A percentile compares a stretch with the other conserved stretches of the same genome.
Conservation (phyloP, 1,284 basidiomycete genomes). For the Leccinum pachyderme region DNA sequence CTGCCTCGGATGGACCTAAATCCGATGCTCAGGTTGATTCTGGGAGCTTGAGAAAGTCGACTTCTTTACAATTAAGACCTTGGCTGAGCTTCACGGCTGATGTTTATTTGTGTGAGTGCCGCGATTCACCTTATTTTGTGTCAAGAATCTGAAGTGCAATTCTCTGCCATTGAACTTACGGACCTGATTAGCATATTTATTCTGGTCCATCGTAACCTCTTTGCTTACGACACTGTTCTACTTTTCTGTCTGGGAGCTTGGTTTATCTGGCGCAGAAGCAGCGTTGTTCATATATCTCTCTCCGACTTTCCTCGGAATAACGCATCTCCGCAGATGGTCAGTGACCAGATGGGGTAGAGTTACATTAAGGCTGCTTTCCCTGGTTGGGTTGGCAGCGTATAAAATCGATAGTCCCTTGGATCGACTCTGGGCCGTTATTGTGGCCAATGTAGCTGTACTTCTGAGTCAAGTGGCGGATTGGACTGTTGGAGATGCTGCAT, state of each 20-base stretch:
- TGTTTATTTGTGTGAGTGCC: conserved; percentile 52
- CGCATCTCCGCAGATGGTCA: conserved; percentile 44
- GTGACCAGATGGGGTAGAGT: conserved; percentile 48
- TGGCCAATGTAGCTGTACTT: conserved; percentile 52
- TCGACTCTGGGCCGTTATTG: conserved; percentile 57
- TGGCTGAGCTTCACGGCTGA: conserved; percentile 47
- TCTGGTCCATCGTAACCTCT: conserved; percentile 86
- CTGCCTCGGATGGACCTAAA: not conserved
- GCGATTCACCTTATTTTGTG: conserved; percentile 12
- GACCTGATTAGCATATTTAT: conserved; percentile 68
- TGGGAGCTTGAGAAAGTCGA: not conserved
- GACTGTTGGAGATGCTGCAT: conserved; percentile 45
- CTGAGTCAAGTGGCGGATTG: conserved; percentile 57
- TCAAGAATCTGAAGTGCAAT: conserved; percentile 44
- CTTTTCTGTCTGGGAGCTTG: conserved; percentile 89
- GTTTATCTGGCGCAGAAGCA: conserved; percentile 74
- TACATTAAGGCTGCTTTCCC: conserved; percentile 47
- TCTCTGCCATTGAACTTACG: not conserved
- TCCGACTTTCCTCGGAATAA: conserved; percentile 56
- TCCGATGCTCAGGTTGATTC: not conserved
- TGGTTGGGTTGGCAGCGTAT: conserved; percentile 64
- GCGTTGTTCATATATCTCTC: conserved; percentile 68
- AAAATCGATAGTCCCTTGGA: conserved; percentile 51
- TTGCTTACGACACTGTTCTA: conserved; percentile 87
- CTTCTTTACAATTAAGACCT: conserved; percentile 15